phyloP scores from a whole-genome alignment of 176 grass and related monocot genomes.

The Metroxylon sagu region DNA sequence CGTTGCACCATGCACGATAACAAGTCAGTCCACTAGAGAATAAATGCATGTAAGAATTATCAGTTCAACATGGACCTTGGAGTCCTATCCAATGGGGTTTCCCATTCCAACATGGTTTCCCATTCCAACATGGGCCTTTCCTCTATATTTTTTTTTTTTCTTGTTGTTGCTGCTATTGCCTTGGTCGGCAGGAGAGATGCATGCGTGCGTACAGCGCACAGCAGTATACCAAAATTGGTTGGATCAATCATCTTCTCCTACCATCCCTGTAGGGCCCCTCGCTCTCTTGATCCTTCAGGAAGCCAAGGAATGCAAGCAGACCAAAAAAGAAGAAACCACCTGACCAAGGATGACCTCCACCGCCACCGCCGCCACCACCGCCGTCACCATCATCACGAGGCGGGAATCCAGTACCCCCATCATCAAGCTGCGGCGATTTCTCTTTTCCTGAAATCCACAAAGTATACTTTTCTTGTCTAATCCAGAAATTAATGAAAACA shows the following conservation, averaged over 20 bases:
- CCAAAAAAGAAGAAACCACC: constrained; percentile 10
- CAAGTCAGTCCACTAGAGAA: no score
- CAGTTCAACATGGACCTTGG: no score
- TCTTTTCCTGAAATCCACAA: background rate
- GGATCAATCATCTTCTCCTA: background rate
- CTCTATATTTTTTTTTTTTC: no score
- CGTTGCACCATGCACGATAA: no score
- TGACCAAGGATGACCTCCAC: background rate
- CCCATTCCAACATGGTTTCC: no score
- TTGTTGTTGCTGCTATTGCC: no score
- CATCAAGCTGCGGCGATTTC: background rate
- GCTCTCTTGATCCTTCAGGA: constrained; percentile 14
- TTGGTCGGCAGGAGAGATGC: no score
- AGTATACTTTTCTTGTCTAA: background rate
- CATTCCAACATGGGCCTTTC: no score
- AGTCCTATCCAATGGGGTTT: no score
- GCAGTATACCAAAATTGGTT: background rate
- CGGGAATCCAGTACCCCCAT: constrained; percentile 1
- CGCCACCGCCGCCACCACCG: background rate
- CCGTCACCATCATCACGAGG: background rate
- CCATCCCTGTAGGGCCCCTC: background rate
- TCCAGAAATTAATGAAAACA: background rate
- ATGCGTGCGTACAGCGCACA: no score
- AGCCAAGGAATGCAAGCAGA: constrained; percentile 3
- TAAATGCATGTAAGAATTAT: no score